A percentile compares a stretch with the other conserved stretches of the same genome.
Evolutionary conservation across 1,284 basidiomycete genomes (phyloP).

Genomic region (Coniferiporia weirii): DNA sequence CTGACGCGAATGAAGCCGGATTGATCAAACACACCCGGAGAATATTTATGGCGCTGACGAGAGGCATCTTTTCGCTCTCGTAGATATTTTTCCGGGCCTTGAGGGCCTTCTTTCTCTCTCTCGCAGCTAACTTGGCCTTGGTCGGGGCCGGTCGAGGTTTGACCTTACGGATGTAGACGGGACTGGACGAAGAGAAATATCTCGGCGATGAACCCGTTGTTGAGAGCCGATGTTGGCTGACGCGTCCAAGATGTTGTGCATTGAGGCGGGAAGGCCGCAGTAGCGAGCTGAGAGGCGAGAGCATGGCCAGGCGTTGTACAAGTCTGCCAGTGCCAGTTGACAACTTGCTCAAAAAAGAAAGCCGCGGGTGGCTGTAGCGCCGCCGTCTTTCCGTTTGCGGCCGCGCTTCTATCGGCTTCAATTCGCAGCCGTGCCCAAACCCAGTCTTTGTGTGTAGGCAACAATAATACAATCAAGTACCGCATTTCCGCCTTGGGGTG

Average conservation of each 20-base stretch:
- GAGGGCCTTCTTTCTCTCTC: slow-evolving; percentile 31
- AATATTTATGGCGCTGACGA: slow-evolving; percentile 59
- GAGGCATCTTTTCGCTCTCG: slow-evolving; percentile 54
- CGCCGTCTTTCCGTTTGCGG: too few relatives aligned
- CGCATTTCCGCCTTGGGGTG: too few relatives aligned
- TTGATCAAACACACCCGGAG: slow-evolving; percentile 49
- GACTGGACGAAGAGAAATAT: slow-evolving; percentile 16
- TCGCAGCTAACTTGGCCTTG: slow-evolving; percentile 32
- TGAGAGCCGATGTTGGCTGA: not conserved
- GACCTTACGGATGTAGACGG: slow-evolving; percentile 13
- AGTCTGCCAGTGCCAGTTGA: too few relatives aligned
- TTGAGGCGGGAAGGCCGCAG: not conserved
- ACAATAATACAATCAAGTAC: too few relatives aligned
- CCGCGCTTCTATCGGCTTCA: too few relatives aligned
- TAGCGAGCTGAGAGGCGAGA: not conserved
- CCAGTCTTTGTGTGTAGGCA: too few relatives aligned
- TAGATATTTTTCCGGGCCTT: slow-evolving; percentile 42
- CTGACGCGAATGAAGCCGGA: slow-evolving; percentile 1
- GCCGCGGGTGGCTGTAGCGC: too few relatives aligned
- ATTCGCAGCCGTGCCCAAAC: too few relatives aligned
- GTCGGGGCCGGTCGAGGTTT: slow-evolving; percentile 18
- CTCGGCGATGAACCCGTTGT: not conserved
- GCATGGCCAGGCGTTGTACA: not conserved
- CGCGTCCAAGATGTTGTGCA: not conserved
- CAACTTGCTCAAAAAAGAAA: too few relatives aligned